These are phyloP conservation scores for Botryotinia convoluta DNA, from an alignment of 2,329 filamentous ascomycete genomes.

Conservation along the genomic window DNA sequence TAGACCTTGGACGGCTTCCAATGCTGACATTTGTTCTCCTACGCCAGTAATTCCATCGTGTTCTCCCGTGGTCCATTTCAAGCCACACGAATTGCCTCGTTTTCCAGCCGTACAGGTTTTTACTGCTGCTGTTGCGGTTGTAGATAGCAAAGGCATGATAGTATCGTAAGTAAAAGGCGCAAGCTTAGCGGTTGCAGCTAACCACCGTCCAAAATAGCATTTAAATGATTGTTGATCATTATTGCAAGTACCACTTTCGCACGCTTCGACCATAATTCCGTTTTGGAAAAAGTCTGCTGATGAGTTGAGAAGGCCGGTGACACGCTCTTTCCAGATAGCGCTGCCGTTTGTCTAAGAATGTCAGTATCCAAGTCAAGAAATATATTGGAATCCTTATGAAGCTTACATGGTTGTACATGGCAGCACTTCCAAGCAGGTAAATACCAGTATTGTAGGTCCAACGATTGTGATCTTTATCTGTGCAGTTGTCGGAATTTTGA, in stretches of 20 bases:
- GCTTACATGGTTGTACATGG: conserved; percentile 47
- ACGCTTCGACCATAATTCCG: conserved; percentile 53
- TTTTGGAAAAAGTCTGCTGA: conserved; percentile 38
- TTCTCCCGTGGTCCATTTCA: conserved; percentile 51
- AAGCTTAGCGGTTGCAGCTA: conserved; percentile 55
- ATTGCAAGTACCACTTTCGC: conserved; percentile 59
- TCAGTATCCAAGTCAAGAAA: conserved; percentile 13
- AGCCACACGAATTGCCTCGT: conserved; percentile 59
- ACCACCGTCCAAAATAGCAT: conserved; percentile 60
- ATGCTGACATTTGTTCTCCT: conserved; percentile 56
- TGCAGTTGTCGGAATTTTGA: conserved; percentile 52
- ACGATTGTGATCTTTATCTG: conserved; percentile 55
- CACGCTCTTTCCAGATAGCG: conserved; percentile 39
- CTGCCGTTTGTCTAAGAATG: conserved; percentile 42
- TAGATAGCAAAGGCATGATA: conserved; percentile 52
- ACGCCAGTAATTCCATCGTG: conserved; percentile 52
- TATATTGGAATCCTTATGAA: neutral
- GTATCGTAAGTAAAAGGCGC: conserved; percentile 53
- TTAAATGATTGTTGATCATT: conserved; percentile 64
- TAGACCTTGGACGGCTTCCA: conserved; percentile 43
- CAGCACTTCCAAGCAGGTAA: conserved; percentile 56
- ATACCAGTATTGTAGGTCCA: conserved; percentile 68
- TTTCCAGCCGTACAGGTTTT: conserved; percentile 59
- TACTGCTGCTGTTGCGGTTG: conserved; percentile 58
- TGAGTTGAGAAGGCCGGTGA: conserved; percentile 38